Base-by-base conservation (phyloP, 2,329 filamentous ascomycete species). In the Clarireedia monteithiana region DNA sequence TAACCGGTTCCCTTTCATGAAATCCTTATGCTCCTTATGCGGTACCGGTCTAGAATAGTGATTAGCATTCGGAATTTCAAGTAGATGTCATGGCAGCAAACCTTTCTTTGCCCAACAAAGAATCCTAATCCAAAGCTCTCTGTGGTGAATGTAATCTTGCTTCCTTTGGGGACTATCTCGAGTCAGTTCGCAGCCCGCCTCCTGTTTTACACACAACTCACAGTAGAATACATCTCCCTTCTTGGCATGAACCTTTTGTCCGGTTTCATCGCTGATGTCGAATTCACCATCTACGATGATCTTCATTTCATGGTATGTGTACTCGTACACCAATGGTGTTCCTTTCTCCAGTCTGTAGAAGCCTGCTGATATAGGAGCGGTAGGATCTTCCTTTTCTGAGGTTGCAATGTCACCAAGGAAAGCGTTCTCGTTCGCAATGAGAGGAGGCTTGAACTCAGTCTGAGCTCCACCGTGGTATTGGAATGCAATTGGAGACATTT, bases 241-340 rank as follows among this genome's bases (percentile, higher is more conserved):
- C 27, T 70, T 72, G 17, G 79, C 82, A 58, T 77, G 75, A n/a
- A 83, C 80, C 61, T 77, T 77, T 59, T 71, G 67, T 39, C 81
- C 82, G 9, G 78, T 79, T 70, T 81, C 80, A 62, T 84, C 82
- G 14, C 72, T 73, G 60, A 85, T 84, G 60, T 80, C 75, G 64
- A 82, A 83, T 60, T 77, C 74, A 17, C 82, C 82, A 62, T 84
- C 81, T 6, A 85, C 70, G 59, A 85, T 83, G 63, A 85, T 84
- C 72, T 85, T 85, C 79, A 84, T 83, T 72, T 85, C 82, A 62
- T 85, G 75, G 68, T 85, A 85, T 48, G 77, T 80, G 65, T 85
- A 85, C 47, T 76, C 77, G 70, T 85, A 85, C 6, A 82, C 77
- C 17, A 86, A 74, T 1, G 80, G 79, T 0, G 79, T 81, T 58